Conservation (phyloP, 2,329 filamentous ascomycete species). For the Penicillium sp. region DNA sequence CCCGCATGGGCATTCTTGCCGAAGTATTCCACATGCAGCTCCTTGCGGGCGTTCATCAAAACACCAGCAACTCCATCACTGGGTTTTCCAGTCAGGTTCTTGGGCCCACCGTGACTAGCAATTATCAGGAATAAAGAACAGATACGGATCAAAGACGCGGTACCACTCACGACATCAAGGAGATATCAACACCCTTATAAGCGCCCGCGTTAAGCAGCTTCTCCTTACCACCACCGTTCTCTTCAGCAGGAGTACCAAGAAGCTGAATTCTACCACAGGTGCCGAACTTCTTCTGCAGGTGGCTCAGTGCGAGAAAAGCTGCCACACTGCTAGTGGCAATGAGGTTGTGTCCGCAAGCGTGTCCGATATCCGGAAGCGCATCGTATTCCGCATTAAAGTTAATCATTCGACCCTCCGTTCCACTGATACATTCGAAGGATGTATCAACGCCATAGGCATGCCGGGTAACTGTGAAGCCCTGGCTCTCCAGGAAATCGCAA, state of each 20-base stretch:
- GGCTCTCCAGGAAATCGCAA: conserved; percentile 45
- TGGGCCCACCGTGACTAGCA: conserved; percentile 27
- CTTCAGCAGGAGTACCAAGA: conserved; percentile 43
- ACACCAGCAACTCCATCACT: conserved; percentile 28
- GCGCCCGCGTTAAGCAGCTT: conserved; percentile 47
- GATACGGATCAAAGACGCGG: too few relatives aligned
- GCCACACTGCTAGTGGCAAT: conserved; percentile 39
- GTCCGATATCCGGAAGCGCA: conserved; percentile 41
- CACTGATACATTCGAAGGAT: conserved; percentile 51
- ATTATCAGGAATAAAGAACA: background rate
- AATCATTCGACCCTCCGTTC: conserved; percentile 39
- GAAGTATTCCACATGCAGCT: conserved; percentile 44
- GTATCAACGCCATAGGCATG: conserved; percentile 56
- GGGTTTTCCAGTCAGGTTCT: conserved; percentile 20
- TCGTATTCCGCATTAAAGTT: conserved; percentile 48
- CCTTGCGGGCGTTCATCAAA: conserved; percentile 35
- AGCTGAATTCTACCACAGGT: conserved; percentile 41
- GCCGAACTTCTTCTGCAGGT: conserved; percentile 37
- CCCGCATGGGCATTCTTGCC: conserved; percentile 60
- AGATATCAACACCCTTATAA: conserved; percentile 42
- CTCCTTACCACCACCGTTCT: conserved; percentile 42
- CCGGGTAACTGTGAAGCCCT: conserved; percentile 50
- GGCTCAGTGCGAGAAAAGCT: conserved; percentile 48
- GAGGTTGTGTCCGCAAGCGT: conserved; percentile 45
- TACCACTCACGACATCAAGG: conserved; percentile 43